phyloP scores from a whole-genome alignment of 225 moss, liverwort and hornwort species.

The Anthoceros angustus region DNA sequence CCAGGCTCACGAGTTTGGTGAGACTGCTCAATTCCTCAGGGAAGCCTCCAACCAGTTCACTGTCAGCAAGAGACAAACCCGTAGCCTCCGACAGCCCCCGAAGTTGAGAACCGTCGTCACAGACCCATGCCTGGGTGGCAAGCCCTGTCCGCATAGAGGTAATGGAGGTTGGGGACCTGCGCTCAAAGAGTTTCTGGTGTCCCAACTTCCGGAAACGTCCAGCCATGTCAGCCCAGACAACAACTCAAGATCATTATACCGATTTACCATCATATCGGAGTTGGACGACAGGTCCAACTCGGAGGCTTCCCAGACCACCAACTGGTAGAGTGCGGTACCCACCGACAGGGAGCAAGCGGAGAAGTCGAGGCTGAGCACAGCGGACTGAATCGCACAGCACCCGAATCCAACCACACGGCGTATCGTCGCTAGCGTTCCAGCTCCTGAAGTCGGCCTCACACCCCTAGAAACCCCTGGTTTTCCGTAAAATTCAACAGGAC shows the following conservation, averaged over 20 bases:
- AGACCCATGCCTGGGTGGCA: neutral
- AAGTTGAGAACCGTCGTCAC: constrained; percentile 10
- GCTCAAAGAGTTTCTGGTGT: neutral
- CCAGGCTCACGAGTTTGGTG: constrained; percentile 19
- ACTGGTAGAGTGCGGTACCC: neutral
- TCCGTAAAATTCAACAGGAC: neutral
- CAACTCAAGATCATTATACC: neutral
- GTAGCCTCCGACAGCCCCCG: constrained; percentile 11
- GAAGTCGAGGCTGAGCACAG: neutral
- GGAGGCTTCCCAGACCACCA: neutral
- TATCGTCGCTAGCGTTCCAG: neutral
- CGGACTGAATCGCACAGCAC: neutral
- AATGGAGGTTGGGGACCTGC: neutral
- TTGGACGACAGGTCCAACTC: neutral
- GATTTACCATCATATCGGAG: neutral
- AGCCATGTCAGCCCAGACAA: neutral
- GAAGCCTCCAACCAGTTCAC: constrained; percentile 18
- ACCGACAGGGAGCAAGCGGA: neutral
- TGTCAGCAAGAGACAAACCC: constrained; percentile 25
- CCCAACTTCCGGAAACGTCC: neutral
- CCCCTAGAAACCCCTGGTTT: neutral
- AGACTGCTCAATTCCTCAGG: constrained; percentile 21
- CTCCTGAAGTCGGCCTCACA: neutral
- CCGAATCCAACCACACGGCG: neutral
- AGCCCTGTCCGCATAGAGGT: neutral